Evolutionary conservation across 441 rosid genomes (phyloP).

Genomic region (Jatropha podagrica): DNA sequence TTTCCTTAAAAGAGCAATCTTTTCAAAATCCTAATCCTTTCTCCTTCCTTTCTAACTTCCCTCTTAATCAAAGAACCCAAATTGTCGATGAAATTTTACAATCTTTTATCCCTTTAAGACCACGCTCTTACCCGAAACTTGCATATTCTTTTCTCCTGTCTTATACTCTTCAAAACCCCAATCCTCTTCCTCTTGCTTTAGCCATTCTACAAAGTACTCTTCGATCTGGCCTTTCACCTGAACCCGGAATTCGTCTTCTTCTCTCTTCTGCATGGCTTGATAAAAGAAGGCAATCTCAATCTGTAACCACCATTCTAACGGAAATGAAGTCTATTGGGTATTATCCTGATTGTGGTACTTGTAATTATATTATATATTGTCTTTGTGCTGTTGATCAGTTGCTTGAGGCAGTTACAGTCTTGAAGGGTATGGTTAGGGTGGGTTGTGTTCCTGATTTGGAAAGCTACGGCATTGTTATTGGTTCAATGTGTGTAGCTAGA

Average conservation of each 20-base stretch:
- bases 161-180: conserved; percentile 55
- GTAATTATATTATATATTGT: conserved; percentile 64
- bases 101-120: conserved; percentile 55
- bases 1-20: conserved; percentile 32
- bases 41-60: conserved; percentile 56
- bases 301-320: conserved; percentile 41
- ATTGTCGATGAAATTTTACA: conserved; percentile 60
- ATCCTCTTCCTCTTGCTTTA: conserved; percentile 60
- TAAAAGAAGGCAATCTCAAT: conserved; percentile 29
- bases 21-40: conserved; percentile 52
- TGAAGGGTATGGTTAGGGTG: conserved; percentile 53
- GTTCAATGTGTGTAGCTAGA: conserved; percentile 50
- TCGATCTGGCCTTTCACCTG: conserved; percentile 70
- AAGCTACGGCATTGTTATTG: conserved; percentile 55
- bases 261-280: conserved; percentile 70
- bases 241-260: conserved; percentile 52
- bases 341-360: conserved; percentile 57
- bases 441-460: conserved; percentile 76
- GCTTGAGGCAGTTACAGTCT: conserved; percentile 60
- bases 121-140: conserved; percentile 44
- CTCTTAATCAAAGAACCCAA: conserved; percentile 36
- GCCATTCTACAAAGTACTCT: conserved; percentile 67
- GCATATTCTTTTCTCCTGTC: conserved; percentile 61
- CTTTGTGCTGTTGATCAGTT: conserved; percentile 68
- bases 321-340: conserved; percentile 71